phyloP scores from a whole-genome alignment of 2,329 filamentous ascomycete species.

The Botryotinia narcissicola region DNA sequence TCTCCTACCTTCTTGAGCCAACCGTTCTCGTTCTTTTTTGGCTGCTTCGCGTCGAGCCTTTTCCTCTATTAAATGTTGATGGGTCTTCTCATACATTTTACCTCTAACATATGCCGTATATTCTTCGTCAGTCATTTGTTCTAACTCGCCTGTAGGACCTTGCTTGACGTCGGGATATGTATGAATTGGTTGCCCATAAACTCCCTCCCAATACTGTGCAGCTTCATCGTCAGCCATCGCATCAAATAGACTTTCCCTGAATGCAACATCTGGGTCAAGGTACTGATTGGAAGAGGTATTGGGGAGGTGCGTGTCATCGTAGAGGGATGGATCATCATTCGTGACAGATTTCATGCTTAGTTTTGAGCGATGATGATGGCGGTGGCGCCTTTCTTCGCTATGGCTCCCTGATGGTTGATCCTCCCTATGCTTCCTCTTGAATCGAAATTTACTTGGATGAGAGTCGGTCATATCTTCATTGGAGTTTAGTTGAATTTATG shows the following conservation, averaged over 20 bases:
- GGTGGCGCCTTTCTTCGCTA: slow-evolving; percentile 26
- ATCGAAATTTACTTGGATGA: slow-evolving; percentile 33
- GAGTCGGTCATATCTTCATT: slow-evolving; percentile 23
- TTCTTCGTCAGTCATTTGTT: slow-evolving; percentile 89
- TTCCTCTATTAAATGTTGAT: slow-evolving; percentile 79
- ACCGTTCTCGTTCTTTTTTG: slow-evolving; percentile 48
- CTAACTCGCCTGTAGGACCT: slow-evolving; percentile 55
- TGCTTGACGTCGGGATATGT: slow-evolving; percentile 58
- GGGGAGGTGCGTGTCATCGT: slow-evolving; percentile 43
- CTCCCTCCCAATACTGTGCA: slow-evolving; percentile 88
- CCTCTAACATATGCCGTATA: slow-evolving; percentile 82
- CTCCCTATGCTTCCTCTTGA: slow-evolving; percentile 30
- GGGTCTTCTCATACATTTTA: slow-evolving; percentile 94
- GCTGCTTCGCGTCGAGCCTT: slow-evolving; percentile 59
- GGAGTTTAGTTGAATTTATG: neutral
- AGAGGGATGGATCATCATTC: slow-evolving; percentile 38
- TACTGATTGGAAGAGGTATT: slow-evolving; percentile 40
- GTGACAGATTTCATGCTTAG: slow-evolving; percentile 29
- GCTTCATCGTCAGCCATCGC: slow-evolving; percentile 96
- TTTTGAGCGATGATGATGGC: slow-evolving; percentile 35
- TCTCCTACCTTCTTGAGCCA: slow-evolving; percentile 42
- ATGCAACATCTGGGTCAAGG: slow-evolving; percentile 70
- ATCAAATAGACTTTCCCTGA: slow-evolving; percentile 92
- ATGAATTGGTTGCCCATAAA: slow-evolving; percentile 96
- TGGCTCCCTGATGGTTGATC: slow-evolving; percentile 20